Conservation (phyloP, 139 green algal genomes). For the Asterochloris erici region DNA sequence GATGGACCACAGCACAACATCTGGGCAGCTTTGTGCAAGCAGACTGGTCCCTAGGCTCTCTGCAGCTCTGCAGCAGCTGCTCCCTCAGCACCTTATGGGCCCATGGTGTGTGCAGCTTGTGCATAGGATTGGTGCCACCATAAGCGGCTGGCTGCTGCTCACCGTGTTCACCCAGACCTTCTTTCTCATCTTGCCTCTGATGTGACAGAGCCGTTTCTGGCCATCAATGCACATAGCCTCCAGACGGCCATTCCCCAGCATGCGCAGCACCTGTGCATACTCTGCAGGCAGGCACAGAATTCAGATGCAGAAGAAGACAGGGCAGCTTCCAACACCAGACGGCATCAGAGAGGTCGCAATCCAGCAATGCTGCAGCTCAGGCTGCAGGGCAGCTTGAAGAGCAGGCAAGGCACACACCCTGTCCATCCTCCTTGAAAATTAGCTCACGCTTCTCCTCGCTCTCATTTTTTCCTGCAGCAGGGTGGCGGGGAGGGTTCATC, state of each 20-base stretch:
- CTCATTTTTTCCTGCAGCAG: slow-evolving; percentile 79
- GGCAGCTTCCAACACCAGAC: background rate
- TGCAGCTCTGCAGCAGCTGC: too few relatives aligned
- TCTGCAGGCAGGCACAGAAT: slow-evolving; percentile 40
- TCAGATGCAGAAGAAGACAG: background rate
- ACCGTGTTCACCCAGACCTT: slow-evolving; percentile 92
- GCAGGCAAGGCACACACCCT: slow-evolving; percentile 44
- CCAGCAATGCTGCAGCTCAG: background rate
- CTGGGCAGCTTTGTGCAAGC: too few relatives aligned
- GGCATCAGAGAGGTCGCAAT: too few relatives aligned
- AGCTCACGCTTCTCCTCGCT: slow-evolving; percentile 97
- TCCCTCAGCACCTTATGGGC: background rate
- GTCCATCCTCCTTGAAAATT: slow-evolving; percentile 99
- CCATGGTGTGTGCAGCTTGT: background rate
- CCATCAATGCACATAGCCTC: slow-evolving; percentile 98
- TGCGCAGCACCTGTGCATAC: slow-evolving; percentile 93
- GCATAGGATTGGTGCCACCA: background rate
- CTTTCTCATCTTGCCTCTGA: slow-evolving; percentile 99
- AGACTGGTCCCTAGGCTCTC: too few relatives aligned
- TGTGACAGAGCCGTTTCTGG: slow-evolving; percentile 97
- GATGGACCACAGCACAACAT: too few relatives aligned
- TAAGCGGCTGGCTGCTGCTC: background rate
- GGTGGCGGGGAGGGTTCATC: background rate
- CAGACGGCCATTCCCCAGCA: slow-evolving; percentile 98
- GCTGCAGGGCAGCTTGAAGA: background rate